Base-by-base conservation (phyloP, 75 land plant genomes). In the Pinus taeda region DNA sequence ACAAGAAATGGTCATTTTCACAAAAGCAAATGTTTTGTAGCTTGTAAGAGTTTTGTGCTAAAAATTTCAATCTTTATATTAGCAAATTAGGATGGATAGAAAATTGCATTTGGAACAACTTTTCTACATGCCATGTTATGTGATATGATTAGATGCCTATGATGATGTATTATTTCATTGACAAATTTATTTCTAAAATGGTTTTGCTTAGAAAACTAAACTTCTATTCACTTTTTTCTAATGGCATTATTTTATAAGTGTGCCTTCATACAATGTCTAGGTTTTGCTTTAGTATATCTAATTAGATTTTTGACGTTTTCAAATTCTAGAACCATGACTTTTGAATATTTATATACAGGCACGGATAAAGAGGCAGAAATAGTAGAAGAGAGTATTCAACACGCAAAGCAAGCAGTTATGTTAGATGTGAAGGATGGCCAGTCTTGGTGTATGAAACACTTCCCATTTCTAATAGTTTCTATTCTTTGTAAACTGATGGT, bases 351-450 rank as follows among this genome's bases (percentile, higher is more conserved):
- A 69, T 62, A 55, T 71, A 45, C 77, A 96, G 97, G 88, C 17
- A 71, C 86, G 73, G 82, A 90, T 59, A 82, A 90, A 71, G 85
- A 87, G 75, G 90, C 83, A 57, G 79, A 85, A 65, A 62, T 80
- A 24, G 88, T 94, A 76, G 97, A 92, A 59, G 95, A 96, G 81
- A 96, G 99, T 87, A 92, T 96, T 70, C 82, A 80, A 58, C 95
- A 94, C 79, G 99, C 97, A 65, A 96, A 89, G 85, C 87, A 94
- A 84, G 99, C 99, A 29, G 84, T 96, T 21, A 63, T 82, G 73
- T 80, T 94, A 80, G 99, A 96, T 83, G 91, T 96, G 30, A 96
- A 94, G 76, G 97, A 96, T 90, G 99, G 99, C 30, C 85, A 94
- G 63, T 96, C 97, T 81, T 96, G 99, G 99, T 96, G 99, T 96